Base-by-base conservation (phyloP, 306 rosid genomes). In the Geum urbanum region DNA sequence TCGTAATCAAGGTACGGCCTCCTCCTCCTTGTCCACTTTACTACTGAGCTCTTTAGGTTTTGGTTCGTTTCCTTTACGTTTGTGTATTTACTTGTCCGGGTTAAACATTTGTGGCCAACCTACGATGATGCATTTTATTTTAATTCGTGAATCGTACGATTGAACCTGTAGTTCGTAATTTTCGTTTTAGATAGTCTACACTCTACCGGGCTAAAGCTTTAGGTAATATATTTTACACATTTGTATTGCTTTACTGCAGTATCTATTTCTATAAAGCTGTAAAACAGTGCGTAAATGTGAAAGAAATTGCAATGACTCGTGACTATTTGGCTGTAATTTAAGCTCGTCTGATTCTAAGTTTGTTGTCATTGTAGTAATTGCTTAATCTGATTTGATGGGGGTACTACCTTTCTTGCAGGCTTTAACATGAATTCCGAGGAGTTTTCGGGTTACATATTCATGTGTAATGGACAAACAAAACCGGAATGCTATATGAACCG, bases 391-490 rank as follows among this genome's bases (percentile, higher is more conserved):
- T 41, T n/a, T 52, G 14, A 14, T 32, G 45, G 43, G 41, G 7
- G 9, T 55, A 27, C 73, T 70, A 46, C 65, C 24, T 56, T 22
- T 1, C 32, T 70, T 5, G 1, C 22, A 44, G 74, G 15, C 10
- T 56, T 70, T 24, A 46, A 43, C 54, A 70, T 70, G 74, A 60
- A 27, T 55, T 18, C 7, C 6, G 64, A 69, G 16, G 64, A 54
- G 14, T 41, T 69, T 55, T 69, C 41, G 18, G 73, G 73, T 8
- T 54, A 40, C 27, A 55, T 69, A 19, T 69, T 69, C 9, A 43
- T 54, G 73, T 69, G 73, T 24, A 69, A 69, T 69, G 64, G 73
- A 24, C 43, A 53, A 43, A 69, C 73, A 8, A 69, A 69, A 22
- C 65, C 74, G 1, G 74, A 70, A 16, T 70, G 74, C 16, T 44